phyloP scores from a whole-genome alignment of 139 green algal genomes.

The Picochlorum sp. region DNA sequence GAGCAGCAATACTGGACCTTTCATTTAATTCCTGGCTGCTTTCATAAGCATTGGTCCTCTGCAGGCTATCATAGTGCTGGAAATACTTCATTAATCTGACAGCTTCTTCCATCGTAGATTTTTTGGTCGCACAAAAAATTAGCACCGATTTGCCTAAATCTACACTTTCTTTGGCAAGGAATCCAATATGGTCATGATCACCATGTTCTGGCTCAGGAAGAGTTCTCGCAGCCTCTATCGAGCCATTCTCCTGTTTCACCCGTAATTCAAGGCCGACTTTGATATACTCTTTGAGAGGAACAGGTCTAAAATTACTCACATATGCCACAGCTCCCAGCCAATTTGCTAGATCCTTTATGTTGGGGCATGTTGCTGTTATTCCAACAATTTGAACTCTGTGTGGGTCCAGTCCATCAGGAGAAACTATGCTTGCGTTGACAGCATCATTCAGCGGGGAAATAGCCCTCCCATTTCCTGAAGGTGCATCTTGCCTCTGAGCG shows the following conservation, averaged over 20 bases:
- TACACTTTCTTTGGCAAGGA: slow-evolving; percentile 49
- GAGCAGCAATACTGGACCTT: no score
- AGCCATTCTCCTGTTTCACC: background rate
- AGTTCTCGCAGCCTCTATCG: background rate
- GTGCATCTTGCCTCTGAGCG: background rate
- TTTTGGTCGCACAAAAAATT: slow-evolving; percentile 69
- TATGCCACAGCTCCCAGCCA: slow-evolving; percentile 86
- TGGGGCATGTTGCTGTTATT: slow-evolving; percentile 88
- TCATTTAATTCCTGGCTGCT: background rate
- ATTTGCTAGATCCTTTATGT: slow-evolving; percentile 52
- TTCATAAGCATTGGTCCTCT: background rate
- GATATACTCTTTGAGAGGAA: slow-evolving; percentile 70
- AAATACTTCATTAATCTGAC: background rate
- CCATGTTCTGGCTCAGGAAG: background rate
- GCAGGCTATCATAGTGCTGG: background rate
- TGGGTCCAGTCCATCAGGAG: background rate
- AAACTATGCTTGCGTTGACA: background rate
- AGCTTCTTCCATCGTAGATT: background rate
- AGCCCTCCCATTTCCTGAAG: no score
- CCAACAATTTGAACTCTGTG: slow-evolving; percentile 70
- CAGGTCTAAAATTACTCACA: slow-evolving; percentile 69
- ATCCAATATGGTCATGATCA: slow-evolving; percentile 39
- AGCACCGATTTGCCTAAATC: slow-evolving; percentile 57
- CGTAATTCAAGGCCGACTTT: slow-evolving; percentile 27
- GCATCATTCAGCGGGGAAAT: background rate